Base-by-base conservation (phyloP, 148 eudicot genomes). In the Amaranthus palmeri region DNA sequence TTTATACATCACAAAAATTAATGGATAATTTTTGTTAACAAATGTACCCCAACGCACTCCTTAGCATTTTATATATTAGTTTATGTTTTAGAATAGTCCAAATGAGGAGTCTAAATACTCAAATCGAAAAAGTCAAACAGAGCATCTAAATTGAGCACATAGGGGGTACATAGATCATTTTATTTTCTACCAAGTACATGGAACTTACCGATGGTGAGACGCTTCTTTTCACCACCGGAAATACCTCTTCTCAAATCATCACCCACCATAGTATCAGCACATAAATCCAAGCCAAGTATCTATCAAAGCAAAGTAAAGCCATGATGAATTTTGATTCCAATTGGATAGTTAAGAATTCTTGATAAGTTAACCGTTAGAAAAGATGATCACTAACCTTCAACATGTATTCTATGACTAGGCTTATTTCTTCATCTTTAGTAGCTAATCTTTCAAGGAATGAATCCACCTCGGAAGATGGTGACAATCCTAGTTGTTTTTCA, bases 141-240 rank as follows among this genome's bases (percentile, higher is more conserved):
- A n/a, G n/a, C n/a, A n/a, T n/a, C n/a, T n/a, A n/a, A n/a, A n/a
- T n/a, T n/a, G n/a, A n/a, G n/a, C n/a, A n/a, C n/a, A n/a, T n/a
- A n/a, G n/a, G n/a, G n/a, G n/a, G n/a, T n/a, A n/a, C n/a, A n/a
- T n/a, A n/a, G n/a, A n/a, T n/a, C n/a, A n/a, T n/a, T n/a, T n/a
- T n/a, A n/a, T n/a, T n/a, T n/a, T n/a, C n/a, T n/a, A n/a, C n/a
- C n/a, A n/a, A n/a, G n/a, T n/a, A n/a, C n/a, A n/a, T n/a, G n/a
- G n/a, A n/a, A n/a, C n/a, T n/a, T 85, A 92, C 97, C 97, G 55
- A 83, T 84, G 14, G 96, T 88, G 8, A 82, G 74, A 17, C 96
- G 96, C 79, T 90, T 90, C 88, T 89, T 92, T 78, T 92, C 84
- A 52, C 97, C 97, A 41, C 97, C 97, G 18, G 97, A 92, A 40